Conservation (phyloP, 208 protist species). For the Acanthamoeba rhysodes region DNA sequence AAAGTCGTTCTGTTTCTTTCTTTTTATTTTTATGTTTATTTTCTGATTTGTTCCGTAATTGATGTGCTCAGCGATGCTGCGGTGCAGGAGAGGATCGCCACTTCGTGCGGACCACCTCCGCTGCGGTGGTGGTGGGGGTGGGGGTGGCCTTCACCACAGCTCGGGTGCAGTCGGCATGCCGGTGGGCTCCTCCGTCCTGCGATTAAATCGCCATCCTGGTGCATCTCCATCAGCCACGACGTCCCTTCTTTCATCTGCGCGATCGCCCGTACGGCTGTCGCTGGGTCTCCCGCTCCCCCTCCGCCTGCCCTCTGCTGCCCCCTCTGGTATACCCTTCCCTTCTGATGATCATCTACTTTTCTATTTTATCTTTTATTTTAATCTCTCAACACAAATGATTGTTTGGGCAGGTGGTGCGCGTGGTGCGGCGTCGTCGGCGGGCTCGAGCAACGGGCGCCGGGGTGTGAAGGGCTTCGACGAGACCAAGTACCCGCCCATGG, state of each 20-base stretch:
- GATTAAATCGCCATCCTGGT: not conserved
- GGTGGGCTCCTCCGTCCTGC: not conserved
- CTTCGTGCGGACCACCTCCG: too few relatives aligned
- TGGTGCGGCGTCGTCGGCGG: not conserved
- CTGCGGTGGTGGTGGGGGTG: too few relatives aligned
- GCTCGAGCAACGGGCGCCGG: not conserved
- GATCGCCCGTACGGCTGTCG: too few relatives aligned
- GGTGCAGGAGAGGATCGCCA: not conserved
- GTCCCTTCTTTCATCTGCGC: not conserved
- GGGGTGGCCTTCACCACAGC: not conserved
- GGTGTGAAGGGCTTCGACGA: conserved; percentile 3
- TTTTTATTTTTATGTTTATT: not conserved
- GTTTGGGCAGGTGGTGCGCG: not conserved
- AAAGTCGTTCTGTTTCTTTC: too few relatives aligned
- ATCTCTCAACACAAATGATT: not conserved
- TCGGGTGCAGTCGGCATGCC: not conserved
- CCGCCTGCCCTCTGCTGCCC: too few relatives aligned
- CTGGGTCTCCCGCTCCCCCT: too few relatives aligned
- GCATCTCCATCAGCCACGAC: not conserved
- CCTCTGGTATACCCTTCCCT: not conserved
- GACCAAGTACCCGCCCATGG: conserved; percentile 59
- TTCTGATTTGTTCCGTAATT: not conserved
- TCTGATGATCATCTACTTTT: too few relatives aligned
- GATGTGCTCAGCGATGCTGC: not conserved
- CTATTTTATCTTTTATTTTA: too few relatives aligned